These are phyloP conservation scores for Colletotrichum echinochloae DNA, from an alignment of 2,329 filamentous ascomycete genomes.

Conservation along the genomic window DNA sequence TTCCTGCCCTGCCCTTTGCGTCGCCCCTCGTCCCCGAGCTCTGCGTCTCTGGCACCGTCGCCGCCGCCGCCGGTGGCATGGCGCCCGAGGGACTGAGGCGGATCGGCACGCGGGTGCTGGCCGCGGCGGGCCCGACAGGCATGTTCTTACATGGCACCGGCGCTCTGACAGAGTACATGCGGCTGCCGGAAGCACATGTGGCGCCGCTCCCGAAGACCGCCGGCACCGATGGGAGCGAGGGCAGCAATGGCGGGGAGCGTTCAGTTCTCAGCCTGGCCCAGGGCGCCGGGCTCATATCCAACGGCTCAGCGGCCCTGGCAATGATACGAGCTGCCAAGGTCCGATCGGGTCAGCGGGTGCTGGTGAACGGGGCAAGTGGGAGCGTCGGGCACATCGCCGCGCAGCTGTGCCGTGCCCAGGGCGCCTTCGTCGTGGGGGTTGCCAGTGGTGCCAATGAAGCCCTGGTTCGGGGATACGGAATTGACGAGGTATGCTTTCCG, in stretches of 20 bases:
- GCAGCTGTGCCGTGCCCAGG: neutral
- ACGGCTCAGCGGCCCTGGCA: slow-evolving; percentile 24
- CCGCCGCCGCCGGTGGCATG: neutral
- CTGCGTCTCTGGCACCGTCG: neutral
- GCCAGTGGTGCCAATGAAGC: neutral
- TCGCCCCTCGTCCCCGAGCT: neutral
- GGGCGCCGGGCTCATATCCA: slow-evolving; percentile 29
- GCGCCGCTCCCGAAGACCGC: neutral
- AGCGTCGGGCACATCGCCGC: neutral
- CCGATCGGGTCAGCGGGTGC: neutral
- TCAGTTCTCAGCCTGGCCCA: slow-evolving; percentile 7
- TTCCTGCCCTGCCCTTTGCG: neutral
- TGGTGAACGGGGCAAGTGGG: neutral
- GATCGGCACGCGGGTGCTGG: slow-evolving; percentile 29
- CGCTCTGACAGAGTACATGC: slow-evolving; percentile 33
- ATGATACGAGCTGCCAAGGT: neutral
- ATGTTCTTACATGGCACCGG: slow-evolving; percentile 29
- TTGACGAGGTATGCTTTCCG: neutral
- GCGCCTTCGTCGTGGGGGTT: neutral
- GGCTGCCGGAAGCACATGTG: slow-evolving; percentile 14
- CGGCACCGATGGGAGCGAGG: neutral
- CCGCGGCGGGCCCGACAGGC: slow-evolving; percentile 22
- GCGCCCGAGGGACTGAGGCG: neutral
- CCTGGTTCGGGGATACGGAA: neutral
- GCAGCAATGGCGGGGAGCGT: neutral